Conservation (phyloP, 2,329 filamentous ascomycete species). For the Fusarium illudens region DNA sequence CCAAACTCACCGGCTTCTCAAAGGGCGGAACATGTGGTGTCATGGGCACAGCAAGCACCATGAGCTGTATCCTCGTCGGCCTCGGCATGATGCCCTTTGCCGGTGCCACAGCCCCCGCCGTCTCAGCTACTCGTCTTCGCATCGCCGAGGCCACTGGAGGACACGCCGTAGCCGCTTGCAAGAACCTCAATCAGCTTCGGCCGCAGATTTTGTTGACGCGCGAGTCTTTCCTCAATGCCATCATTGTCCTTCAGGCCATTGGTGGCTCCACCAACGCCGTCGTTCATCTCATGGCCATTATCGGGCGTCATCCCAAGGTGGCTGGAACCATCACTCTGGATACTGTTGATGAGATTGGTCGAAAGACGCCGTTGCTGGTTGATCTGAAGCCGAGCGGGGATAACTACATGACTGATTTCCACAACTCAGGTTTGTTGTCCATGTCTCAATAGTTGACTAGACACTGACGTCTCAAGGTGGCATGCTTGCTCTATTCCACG, state of each 20-base stretch:
- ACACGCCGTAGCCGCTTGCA: constrained; percentile 72
- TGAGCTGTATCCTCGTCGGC: constrained; percentile 84
- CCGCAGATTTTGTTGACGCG: constrained; percentile 77
- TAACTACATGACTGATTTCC: constrained; percentile 90
- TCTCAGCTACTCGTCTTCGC: constrained; percentile 79
- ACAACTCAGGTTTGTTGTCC: constrained; percentile 65
- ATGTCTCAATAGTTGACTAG: fast-evolving
- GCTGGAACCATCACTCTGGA: constrained; percentile 72
- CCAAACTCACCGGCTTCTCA: background rate
- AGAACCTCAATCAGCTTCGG: constrained; percentile 71
- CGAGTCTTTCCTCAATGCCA: constrained; percentile 82
- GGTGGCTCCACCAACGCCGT: constrained; percentile 88
- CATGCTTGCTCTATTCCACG: constrained; percentile 81
- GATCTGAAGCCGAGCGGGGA: constrained; percentile 87
- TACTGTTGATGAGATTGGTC: constrained; percentile 80
- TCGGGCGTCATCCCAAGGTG: constrained; percentile 74
- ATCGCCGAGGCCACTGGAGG: constrained; percentile 79
- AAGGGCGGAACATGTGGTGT: constrained; percentile 82
- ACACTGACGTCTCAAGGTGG: constrained; percentile 62
- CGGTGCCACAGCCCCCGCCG: constrained; percentile 80
- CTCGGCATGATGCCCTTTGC: constrained; percentile 83
- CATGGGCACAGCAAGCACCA: constrained; percentile 92
- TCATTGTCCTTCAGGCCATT: constrained; percentile 86
- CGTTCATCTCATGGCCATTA: constrained; percentile 86
- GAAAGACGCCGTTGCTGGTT: constrained; percentile 81